Base-by-base conservation (phyloP, 176 grass and related monocot genomes). In the Stipa capillata region DNA sequence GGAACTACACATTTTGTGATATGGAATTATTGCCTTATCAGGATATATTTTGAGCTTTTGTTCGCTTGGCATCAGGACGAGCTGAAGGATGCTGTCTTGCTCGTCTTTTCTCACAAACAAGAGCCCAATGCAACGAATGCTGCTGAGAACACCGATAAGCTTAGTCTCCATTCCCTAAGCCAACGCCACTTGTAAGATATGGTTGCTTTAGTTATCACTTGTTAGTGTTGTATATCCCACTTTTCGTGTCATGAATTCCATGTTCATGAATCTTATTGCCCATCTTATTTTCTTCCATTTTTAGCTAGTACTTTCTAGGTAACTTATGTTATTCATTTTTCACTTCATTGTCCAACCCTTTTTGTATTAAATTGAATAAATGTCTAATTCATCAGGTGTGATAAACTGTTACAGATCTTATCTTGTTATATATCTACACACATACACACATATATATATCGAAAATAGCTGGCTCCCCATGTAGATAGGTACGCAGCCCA, bases 51-150 rank as follows among this genome's bases (percentile, higher is more conserved):
- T 83, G 73, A 78, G 28, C 20, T 0, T 32, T 77, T 18, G 57
- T 82, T 54, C 28, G 53, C 13, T 72, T 79, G 76, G 2, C 50
- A 72, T 80, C 52, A 93, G 90, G 91, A 93, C 76, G 91, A 93
- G 29, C 85, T 93, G 82, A 90, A 88, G 81, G 91, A 93, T 83
- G 91, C 87, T 63, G 91, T 93, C n/a, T 79, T 93, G 78, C 88
- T 93, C 35, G 88, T 93, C 48, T 93, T 93, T 48, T 87, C 91
- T 47, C 90, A 93, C 82, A 93, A 93, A 49, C 91, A 93, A 93
- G 91, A 93, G 39, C 91, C 91, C 17, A 93, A 90, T 73, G 91
- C 91, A 20, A 93, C 90, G 91, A 93, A 93, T 85, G 87, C 91
- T 83, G 91, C 91, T 83, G 91, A 93, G 65, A 93, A 90, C 61